These are phyloP conservation scores for Bombardia bombarda DNA, from an alignment of 495 filamentous ascomycete genomes.

Conservation along the genomic window DNA sequence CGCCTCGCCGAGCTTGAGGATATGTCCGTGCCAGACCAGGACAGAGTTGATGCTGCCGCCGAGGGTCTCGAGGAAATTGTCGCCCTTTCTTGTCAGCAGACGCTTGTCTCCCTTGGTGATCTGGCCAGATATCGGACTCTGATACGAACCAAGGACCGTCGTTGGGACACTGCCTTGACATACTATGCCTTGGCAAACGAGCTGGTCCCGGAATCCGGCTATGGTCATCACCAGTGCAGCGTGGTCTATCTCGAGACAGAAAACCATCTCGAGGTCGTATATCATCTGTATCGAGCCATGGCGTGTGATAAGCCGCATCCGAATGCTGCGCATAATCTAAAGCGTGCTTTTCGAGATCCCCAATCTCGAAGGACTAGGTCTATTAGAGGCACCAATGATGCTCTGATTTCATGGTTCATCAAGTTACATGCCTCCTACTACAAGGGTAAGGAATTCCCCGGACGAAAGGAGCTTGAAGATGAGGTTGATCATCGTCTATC, in stretches of 20 bases:
- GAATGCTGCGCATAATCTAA: conserved; percentile 63
- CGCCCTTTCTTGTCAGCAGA: conserved; percentile 70
- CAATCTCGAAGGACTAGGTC: too few relatives aligned
- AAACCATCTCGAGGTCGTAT: conserved; percentile 74
- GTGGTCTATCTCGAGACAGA: conserved; percentile 70
- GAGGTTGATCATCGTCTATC: conserved; percentile 74
- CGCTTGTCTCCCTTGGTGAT: conserved; percentile 81
- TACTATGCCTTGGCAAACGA: conserved; percentile 79
- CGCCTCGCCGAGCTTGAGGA: conserved; percentile 55
- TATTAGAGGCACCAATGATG: conserved; percentile 22
- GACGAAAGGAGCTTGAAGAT: conserved; percentile 77
- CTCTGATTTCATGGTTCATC: conserved; percentile 73
- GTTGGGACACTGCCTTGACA: conserved; percentile 72
- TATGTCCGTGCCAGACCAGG: conserved; percentile 23
- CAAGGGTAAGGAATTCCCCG: conserved; percentile 56
- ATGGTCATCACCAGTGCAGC: conserved; percentile 80
- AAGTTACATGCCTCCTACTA: conserved; percentile 81
- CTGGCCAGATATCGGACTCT: conserved; percentile 73
- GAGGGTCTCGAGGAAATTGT: conserved; percentile 47
- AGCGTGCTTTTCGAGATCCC: conserved; percentile 65
- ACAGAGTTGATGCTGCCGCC: conserved; percentile 32
- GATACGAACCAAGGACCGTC: conserved; percentile 48
- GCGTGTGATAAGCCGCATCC: conserved; percentile 66
- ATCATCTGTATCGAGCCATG: conserved; percentile 80
- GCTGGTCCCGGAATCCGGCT: conserved; percentile 70